Evolutionary conservation across 495 filamentous ascomycete genomes (phyloP).

Genomic region (Parmelia sp.): DNA sequence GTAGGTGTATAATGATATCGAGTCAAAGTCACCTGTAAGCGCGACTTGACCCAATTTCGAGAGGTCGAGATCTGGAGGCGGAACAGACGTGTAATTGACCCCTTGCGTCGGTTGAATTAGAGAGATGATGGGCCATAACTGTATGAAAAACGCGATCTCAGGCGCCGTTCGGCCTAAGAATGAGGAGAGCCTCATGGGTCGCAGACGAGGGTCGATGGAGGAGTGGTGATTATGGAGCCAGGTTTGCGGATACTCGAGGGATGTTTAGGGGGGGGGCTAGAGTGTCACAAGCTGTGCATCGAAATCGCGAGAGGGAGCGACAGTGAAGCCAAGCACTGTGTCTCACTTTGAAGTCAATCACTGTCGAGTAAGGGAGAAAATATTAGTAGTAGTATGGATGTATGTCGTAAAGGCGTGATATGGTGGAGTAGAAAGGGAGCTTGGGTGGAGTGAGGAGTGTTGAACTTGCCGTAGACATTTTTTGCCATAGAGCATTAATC

Average conservation of each 20-base stretch:
- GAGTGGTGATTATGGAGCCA: slow-evolving; percentile 16
- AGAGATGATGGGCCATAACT: slow-evolving; percentile 35
- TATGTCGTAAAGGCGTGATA: background rate
- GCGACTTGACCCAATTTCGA: slow-evolving; percentile 75
- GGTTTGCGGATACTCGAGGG: slow-evolving; percentile 8
- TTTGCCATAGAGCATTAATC: too few relatives aligned
- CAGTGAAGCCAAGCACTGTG: slow-evolving; percentile 14
- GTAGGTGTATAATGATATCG: slow-evolving; percentile 85
- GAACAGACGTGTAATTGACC: slow-evolving; percentile 62
- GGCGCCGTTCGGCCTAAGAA: slow-evolving; percentile 51
- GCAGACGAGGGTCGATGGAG: slow-evolving; percentile 37
- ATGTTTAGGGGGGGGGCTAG: slow-evolving; percentile 18
- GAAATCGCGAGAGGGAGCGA: slow-evolving; percentile 3
- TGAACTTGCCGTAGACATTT: background rate
- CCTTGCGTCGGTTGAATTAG: slow-evolving; percentile 47
- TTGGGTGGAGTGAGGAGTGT: slow-evolving; percentile 8
- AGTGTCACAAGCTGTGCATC: slow-evolving; percentile 5
- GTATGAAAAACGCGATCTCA: slow-evolving; percentile 39
- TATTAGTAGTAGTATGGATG: background rate
- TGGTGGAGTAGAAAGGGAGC: background rate
- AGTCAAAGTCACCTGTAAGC: slow-evolving; percentile 82
- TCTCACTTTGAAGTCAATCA: slow-evolving; percentile 14
- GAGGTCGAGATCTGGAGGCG: slow-evolving; percentile 75
- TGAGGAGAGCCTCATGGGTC: slow-evolving; percentile 52
- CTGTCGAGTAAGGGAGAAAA: slow-evolving; percentile 2